Base-by-base conservation (phyloP, 164 flowering plant genomes). In the Cinnamomum micranthum region DNA sequence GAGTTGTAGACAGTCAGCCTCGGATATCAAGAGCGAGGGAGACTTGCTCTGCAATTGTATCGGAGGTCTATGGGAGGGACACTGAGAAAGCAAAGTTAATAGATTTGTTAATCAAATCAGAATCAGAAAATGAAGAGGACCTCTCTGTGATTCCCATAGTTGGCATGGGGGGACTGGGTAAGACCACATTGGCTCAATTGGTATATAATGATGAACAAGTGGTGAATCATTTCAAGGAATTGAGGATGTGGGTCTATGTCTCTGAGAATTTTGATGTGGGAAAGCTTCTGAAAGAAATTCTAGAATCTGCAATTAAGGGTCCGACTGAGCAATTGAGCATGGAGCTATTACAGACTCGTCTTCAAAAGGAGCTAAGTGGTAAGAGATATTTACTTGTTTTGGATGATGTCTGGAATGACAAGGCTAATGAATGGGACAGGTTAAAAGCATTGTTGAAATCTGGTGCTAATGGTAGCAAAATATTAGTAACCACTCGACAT, bases 141-240 rank as follows among this genome's bases (percentile, higher is more conserved):
- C 47, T 58, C 50, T 10, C 33, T 2, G 50, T 65, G 13, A 23
- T 73, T 25, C 62, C 69, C 11, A 67, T 74, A 62, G 65, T 66
- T 14, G 75, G 75, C 25, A 73, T 63, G 68, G 75, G 75, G 27
- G 75, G 75, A 10, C 13, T 73, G 20, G 75, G 75, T 6, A 73
- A 73, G 59, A 73, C 75, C 28, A 73, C 75, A 19, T 69, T 73
- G 23, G 69, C 69, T 1, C 68, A 73, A 65, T 31, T 41, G 14
- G 68, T 47, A 10, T 73, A 63, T 59, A 73, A 73, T 63, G 69
- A 73, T 20, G 22, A 35, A 22, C 41, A 60, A 35, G 60, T 73
- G 7, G 58, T 13, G 20, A 14, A 47, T 33, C 41, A 64, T 65
- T 73, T 73, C 27, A 6, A 31, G 4, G 20, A 63, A 6, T 55